These are phyloP conservation scores for Uronychia setigera DNA, from an alignment of 73 alveolate species.

Conservation along the genomic window DNA sequence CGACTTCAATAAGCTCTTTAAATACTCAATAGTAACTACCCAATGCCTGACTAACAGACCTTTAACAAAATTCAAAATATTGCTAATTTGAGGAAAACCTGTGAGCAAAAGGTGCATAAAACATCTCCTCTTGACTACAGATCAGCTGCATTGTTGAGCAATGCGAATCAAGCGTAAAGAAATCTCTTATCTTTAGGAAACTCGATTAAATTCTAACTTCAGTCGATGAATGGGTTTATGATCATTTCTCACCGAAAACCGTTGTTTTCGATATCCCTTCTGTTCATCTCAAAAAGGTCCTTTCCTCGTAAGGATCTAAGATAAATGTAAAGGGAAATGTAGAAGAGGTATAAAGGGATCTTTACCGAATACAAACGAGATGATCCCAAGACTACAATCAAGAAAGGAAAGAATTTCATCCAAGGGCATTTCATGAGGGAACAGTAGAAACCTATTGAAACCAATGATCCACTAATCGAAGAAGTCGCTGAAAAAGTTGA, in stretches of 20 bases:
- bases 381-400: constrained; percentile 13
- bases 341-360: constrained; percentile 14
- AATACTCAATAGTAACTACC: constrained; percentile 27
- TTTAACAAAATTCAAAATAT: too few relatives aligned
- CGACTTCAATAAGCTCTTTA: constrained; percentile 65
- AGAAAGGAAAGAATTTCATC: constrained; percentile 31
- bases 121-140: background rate
- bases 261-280: constrained; percentile 1
- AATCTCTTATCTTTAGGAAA: constrained; percentile 3
- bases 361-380: constrained; percentile 37
- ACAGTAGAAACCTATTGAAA: background rate
- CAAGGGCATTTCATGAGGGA: constrained; percentile 22
- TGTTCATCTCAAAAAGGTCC: constrained; percentile 16
- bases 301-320: background rate
- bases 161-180: too few relatives aligned
- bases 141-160: background rate
- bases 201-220: background rate
- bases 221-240: constrained; percentile 16
- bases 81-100: background rate
- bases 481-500: background rate
- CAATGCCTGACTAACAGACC: too few relatives aligned
- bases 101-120: background rate
- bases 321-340: constrained; percentile 10
- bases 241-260: constrained; percentile 1
- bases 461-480: background rate